Conservation (phyloP, 495 filamentous ascomycete species). For the Neurospora discreta region DNA sequence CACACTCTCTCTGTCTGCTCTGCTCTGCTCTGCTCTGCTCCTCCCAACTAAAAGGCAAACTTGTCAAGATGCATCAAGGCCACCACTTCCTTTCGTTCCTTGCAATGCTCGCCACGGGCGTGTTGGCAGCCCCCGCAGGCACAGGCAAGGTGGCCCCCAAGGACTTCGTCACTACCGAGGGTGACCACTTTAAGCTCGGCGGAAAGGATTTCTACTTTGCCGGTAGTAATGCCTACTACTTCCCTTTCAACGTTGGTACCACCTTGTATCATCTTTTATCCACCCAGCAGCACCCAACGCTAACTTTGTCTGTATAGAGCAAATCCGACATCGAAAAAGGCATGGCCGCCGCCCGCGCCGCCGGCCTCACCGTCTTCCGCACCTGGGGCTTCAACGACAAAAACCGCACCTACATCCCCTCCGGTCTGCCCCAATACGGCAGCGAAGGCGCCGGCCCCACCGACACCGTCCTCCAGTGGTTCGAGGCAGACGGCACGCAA, state of each 20-base stretch:
- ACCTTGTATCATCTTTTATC: too few relatives aligned
- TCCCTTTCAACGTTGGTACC: slow-evolving; percentile 41
- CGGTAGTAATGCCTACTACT: slow-evolving; percentile 65
- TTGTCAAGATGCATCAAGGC: neutral
- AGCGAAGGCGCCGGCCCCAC: slow-evolving; percentile 39
- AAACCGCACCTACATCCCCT: slow-evolving; percentile 38
- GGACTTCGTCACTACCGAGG: slow-evolving; percentile 40
- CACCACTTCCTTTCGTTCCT: neutral
- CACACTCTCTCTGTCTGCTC: neutral
- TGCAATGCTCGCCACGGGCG: neutral
- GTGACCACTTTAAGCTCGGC: slow-evolving; percentile 50
- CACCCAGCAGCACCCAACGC: neutral
- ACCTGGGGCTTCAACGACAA: slow-evolving; percentile 54
- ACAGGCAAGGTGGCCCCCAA: slow-evolving; percentile 10
- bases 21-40: too few relatives aligned
- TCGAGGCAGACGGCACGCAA: slow-evolving; percentile 29
- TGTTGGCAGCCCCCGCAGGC: slow-evolving; percentile 1
- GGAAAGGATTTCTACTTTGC: slow-evolving; percentile 55
- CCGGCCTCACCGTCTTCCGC: slow-evolving; percentile 54
- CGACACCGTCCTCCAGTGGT: slow-evolving; percentile 37
- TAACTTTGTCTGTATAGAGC: slow-evolving; percentile 17
- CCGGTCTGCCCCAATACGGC: slow-evolving; percentile 32
- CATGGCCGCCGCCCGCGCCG: slow-evolving; percentile 30
- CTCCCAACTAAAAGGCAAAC: neutral
- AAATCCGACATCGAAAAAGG: slow-evolving; percentile 52